These are phyloP conservation scores for Ascochyta clinopodiicola DNA, from an alignment of 2,329 filamentous ascomycete species.

Conservation along the genomic window DNA sequence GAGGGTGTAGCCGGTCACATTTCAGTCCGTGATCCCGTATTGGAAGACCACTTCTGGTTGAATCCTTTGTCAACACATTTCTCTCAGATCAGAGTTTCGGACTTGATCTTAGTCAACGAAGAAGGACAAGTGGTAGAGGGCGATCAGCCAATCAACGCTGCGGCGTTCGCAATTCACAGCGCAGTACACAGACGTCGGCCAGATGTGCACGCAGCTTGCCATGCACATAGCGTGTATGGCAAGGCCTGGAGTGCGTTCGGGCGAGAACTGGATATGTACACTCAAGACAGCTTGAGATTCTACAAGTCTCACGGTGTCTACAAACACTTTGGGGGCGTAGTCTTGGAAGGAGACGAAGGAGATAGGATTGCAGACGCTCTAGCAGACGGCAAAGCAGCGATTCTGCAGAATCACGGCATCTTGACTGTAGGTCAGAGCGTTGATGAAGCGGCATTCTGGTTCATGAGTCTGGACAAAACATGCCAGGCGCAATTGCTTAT, in stretches of 20 bases:
- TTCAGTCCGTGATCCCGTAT: slow-evolving; percentile 47
- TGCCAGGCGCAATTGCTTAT: slow-evolving; percentile 55
- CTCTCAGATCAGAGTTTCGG: slow-evolving; percentile 50
- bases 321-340: slow-evolving; percentile 51
- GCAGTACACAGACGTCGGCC: slow-evolving; percentile 49
- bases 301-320: slow-evolving; percentile 52
- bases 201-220: slow-evolving; percentile 52
- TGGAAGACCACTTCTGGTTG: slow-evolving; percentile 49
- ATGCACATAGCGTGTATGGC: slow-evolving; percentile 55
- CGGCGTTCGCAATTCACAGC: slow-evolving; percentile 56
- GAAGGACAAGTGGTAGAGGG: slow-evolving; percentile 51
- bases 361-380: slow-evolving; percentile 52
- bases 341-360: slow-evolving; percentile 53
- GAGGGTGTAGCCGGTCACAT: slow-evolving; percentile 56
- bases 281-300: slow-evolving; percentile 55
- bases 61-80: slow-evolving; percentile 56
- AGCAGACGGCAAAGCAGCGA: slow-evolving; percentile 45
- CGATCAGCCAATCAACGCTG: slow-evolving; percentile 53
- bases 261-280: slow-evolving; percentile 55
- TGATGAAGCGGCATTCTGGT: slow-evolving; percentile 57
- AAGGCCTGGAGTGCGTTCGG: slow-evolving; percentile 58
- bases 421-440: slow-evolving; percentile 49
- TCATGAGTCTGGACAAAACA: slow-evolving; percentile 54
- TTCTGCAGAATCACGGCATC: slow-evolving; percentile 51
- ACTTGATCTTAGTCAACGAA: slow-evolving; percentile 54